phyloP scores from a whole-genome alignment of 768 basidiomycete species.

The Russula foetens region DNA sequence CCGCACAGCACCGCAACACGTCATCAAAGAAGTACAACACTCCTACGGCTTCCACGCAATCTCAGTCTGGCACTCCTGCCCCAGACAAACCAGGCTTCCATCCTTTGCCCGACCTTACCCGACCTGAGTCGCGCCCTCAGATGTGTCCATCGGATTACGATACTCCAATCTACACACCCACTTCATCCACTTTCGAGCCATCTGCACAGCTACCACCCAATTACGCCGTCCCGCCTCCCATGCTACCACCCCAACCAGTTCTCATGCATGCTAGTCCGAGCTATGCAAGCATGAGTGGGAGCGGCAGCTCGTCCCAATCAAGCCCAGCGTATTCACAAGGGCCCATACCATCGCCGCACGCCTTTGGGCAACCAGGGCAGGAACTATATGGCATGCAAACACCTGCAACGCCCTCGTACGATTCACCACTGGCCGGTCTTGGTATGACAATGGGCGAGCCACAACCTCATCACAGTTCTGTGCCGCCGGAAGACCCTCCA shows the following conservation, averaged over 20 bases:
- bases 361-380: slow-evolving; percentile 6
- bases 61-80: slow-evolving; percentile 11
- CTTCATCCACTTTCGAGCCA: not conserved
- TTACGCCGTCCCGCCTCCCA: slow-evolving; percentile 7
- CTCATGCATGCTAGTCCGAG: slow-evolving; percentile 14
- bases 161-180: slow-evolving; percentile 1
- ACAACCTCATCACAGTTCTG: slow-evolving; percentile 9
- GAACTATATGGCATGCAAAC: slow-evolving; percentile 3
- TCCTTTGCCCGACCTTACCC: not conserved
- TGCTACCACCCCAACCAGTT: slow-evolving; percentile 9
- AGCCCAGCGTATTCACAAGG: slow-evolving; percentile 17
- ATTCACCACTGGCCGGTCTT: slow-evolving; percentile 6
- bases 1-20: not conserved
- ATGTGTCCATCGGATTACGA: slow-evolving; percentile 4
- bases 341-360: slow-evolving; percentile 12
- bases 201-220: not conserved
- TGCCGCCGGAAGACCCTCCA: slow-evolving; percentile 11
- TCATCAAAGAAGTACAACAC: slow-evolving; percentile 6
- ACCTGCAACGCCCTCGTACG: slow-evolving; percentile 10
- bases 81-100: slow-evolving; percentile 8
- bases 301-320: slow-evolving; percentile 15
- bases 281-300: slow-evolving; percentile 13
- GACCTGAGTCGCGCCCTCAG: slow-evolving; percentile 6
- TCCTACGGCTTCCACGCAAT: not conserved
- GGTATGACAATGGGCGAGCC: slow-evolving; percentile 2